phyloP scores from a whole-genome alignment of 495 filamentous ascomycete species.

The Evernia prunastri region DNA sequence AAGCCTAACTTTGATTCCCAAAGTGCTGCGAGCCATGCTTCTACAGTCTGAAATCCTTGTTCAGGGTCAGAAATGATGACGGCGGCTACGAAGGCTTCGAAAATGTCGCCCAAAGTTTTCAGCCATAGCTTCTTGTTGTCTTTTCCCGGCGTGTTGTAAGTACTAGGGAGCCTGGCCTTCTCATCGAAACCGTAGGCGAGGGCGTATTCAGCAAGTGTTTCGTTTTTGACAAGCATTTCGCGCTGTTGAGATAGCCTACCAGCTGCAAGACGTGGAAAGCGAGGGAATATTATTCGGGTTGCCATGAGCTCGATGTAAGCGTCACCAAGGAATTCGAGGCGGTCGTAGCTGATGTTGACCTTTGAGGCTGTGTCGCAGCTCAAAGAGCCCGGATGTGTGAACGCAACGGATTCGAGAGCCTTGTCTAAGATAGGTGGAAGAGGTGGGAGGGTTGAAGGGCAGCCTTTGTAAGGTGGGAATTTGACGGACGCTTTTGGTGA shows the following conservation, averaged over 20 bases:
- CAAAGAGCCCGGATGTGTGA: slow-evolving; percentile 56
- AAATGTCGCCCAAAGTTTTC: slow-evolving; percentile 76
- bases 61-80: slow-evolving; percentile 57
- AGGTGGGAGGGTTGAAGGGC: slow-evolving; percentile 34
- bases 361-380: slow-evolving; percentile 32
- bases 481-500: background rate
- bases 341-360: slow-evolving; percentile 48
- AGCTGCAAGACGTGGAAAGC: slow-evolving; percentile 51
- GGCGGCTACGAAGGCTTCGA: slow-evolving; percentile 83
- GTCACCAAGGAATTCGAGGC: slow-evolving; percentile 71
- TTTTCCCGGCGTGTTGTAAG: slow-evolving; percentile 25
- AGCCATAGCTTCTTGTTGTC: slow-evolving; percentile 34
- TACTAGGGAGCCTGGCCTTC: slow-evolving; percentile 47
- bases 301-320: slow-evolving; percentile 66
- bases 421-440: slow-evolving; percentile 55
- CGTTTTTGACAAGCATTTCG: slow-evolving; percentile 68
- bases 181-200: slow-evolving; percentile 60
- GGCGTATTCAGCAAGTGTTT: slow-evolving; percentile 61
- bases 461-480: slow-evolving; percentile 5
- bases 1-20: slow-evolving; percentile 49
- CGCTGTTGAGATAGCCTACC: slow-evolving; percentile 60
- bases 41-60: slow-evolving; percentile 51
- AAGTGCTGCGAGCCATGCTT: slow-evolving; percentile 61
- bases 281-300: slow-evolving; percentile 55
- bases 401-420: slow-evolving; percentile 52